Percentiles rank a stretch among this genome's conserved stretches.
Evolutionary conservation across 768 basidiomycete genomes (phyloP).

Genomic region (Fibroporia radiculosa): DNA sequence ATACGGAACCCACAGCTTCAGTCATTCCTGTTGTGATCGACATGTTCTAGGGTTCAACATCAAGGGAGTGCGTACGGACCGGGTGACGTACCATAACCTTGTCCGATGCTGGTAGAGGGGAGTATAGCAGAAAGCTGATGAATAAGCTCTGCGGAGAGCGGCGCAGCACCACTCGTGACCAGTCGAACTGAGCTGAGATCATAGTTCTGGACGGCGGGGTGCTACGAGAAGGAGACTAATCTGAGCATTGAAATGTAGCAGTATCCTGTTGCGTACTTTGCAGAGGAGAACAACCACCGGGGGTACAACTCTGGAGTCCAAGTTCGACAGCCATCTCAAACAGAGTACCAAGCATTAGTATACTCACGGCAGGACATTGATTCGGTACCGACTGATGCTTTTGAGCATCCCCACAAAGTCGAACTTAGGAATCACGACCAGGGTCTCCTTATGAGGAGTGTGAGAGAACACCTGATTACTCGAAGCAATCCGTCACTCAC

Average conservation of each 20-base stretch:
- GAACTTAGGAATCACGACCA: constrained; percentile 30
- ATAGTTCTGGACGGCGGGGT: constrained; percentile 22
- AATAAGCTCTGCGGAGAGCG: constrained; percentile 25
- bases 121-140: constrained; percentile 41
- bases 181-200: constrained; percentile 23
- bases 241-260: not conserved
- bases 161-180: constrained; percentile 26
- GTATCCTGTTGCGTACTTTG: constrained; percentile 18
- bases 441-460: constrained; percentile 15
- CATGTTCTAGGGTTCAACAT: too few relatives aligned
- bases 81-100: constrained; percentile 43
- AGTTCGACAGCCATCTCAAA: not conserved
- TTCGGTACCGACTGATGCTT: constrained; percentile 27
- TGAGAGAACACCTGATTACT: constrained; percentile 19
- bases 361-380: constrained; percentile 25
- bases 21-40: constrained; percentile 49
- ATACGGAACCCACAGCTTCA: constrained; percentile 47
- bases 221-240: constrained; percentile 8
- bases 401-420: constrained; percentile 24
- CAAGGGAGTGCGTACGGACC: not conserved
- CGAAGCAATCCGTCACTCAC: constrained; percentile 30
- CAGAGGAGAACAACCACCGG: constrained; percentile 23
- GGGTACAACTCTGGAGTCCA: constrained; percentile 20
- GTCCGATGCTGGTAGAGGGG: constrained; percentile 46
- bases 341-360: constrained; percentile 3